Evolutionary conservation across 2,329 filamentous ascomycete genomes (phyloP), one percentile per base, ranked within the genome.

Genomic region (Teratosphaeria epicoccoides): DNA sequence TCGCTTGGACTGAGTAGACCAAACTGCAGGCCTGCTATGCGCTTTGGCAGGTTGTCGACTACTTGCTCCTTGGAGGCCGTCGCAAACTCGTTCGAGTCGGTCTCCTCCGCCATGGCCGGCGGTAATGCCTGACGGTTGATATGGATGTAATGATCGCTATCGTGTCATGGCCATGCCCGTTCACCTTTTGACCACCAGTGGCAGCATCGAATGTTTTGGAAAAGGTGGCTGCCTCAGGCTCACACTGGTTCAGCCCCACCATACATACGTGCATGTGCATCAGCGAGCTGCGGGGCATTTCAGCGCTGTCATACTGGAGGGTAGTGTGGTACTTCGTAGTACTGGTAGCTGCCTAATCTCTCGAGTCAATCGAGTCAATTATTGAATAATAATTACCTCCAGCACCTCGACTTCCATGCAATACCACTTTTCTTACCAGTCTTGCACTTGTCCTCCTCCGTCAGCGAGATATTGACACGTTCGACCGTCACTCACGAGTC

Each of bases 1-100:
- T 97, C 88, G 67, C 95, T 87, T 51, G 64, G 79, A 61, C 74
- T 90, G 83, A 95, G 82, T 56, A 97, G 87, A 65, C 91, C 91
- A 70, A 97, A 97, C 67, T 95, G 90, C 68, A 97, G 80, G 66
- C 89, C 85, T 68, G 85, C 89, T 75, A 96, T 94, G 64, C 88
- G 85, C 75, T 95, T 95, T 28, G 91, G 91, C 52, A 88, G 78
- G 67, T 84, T 83, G 71, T 96, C 89, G 50, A 88, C 80, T 68
- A 96, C 85, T 79, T 95, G 89, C 75, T 88, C 83, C 77, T 96
- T 96, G 63, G 55, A 51, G 46, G 50, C 17, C 24, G 44, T 17
- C 43, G 20, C 33, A 20, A 29, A 53, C 58, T 62, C 57, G 52
- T 55, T 52, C 40, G 53, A 52, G 47, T 57, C 56, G 49, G 49